phyloP scores from a whole-genome alignment of 2,329 filamentous ascomycete genomes.

The Stachybotrys chartarum region DNA sequence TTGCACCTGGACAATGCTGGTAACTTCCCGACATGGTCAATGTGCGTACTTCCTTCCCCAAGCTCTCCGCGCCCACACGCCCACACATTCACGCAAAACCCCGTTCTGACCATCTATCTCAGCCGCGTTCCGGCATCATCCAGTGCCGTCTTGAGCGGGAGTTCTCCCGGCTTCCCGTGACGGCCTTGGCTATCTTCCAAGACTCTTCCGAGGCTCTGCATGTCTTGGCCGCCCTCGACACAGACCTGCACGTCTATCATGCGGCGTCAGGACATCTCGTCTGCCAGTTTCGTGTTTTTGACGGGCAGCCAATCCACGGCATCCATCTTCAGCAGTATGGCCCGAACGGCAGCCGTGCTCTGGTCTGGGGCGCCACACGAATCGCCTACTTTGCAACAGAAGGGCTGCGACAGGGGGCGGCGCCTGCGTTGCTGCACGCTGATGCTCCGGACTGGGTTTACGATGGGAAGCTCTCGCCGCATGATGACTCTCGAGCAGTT shows the following conservation, averaged over 20 bases:
- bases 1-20: neutral
- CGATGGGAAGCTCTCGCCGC: conserved; percentile 50
- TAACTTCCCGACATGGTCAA: neutral
- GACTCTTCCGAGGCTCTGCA: conserved; percentile 23
- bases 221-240: conserved; percentile 54
- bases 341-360: conserved; percentile 21
- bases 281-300: conserved; percentile 48
- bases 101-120: neutral
- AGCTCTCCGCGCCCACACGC: neutral
- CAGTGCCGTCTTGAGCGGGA: conserved; percentile 19
- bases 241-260: conserved; percentile 47
- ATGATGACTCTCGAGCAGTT: conserved; percentile 36
- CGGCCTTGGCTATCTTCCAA: conserved; percentile 48
- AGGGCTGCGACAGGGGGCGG: conserved; percentile 6
- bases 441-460: conserved; percentile 70
- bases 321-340: conserved; percentile 38
- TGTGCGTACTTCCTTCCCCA: neutral
- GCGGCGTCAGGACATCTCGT: conserved; percentile 25
- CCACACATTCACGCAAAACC: neutral
- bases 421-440: conserved; percentile 26
- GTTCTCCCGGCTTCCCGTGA: conserved; percentile 47
- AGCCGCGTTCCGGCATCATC: conserved; percentile 3
- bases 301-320: conserved; percentile 67
- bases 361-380: conserved; percentile 65
- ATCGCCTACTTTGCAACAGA: conserved; percentile 34